phyloP scores from a whole-genome alignment of 2,329 filamentous ascomycete genomes.

The Paradendryphiella salina region DNA sequence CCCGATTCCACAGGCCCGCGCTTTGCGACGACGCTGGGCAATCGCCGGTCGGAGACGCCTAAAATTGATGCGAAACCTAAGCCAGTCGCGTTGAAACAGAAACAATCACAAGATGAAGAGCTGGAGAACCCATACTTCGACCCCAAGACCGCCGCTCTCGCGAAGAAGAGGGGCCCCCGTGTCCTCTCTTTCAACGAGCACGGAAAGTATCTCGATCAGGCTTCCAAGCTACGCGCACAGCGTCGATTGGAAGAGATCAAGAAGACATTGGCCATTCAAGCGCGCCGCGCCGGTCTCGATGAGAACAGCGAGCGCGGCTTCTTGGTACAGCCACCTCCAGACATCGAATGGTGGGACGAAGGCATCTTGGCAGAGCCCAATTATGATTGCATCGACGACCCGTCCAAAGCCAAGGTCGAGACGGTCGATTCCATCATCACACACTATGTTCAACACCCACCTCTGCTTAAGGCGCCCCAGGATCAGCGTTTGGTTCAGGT shows the following conservation, averaged over 20 bases:
- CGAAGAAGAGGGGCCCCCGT: conserved; percentile 63
- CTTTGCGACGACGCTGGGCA: conserved; percentile 60
- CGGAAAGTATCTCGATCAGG: conserved; percentile 96
- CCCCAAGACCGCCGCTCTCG: conserved; percentile 60
- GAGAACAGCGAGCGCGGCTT: conserved; percentile 93
- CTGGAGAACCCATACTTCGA: conserved; percentile 84
- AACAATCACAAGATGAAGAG: conserved; percentile 57
- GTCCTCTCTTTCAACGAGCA: conserved; percentile 90
- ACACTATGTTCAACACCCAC: conserved; percentile 87
- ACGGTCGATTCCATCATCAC: conserved; percentile 86
- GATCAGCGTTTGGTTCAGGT: conserved; percentile 77
- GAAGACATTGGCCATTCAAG: conserved; percentile 83
- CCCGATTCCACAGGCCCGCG: conserved; percentile 54
- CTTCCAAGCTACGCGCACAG: conserved; percentile 83
- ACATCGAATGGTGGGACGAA: conserved; percentile 98
- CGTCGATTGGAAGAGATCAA: conserved; percentile 93
- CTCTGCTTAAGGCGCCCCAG: conserved; percentile 86
- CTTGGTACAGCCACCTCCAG: conserved; percentile 78
- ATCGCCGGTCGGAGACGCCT: conserved; percentile 53
- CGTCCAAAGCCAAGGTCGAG: conserved; percentile 70
- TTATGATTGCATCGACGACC: conserved; percentile 71
- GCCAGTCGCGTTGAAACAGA: conserved; percentile 37
- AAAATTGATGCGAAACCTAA: conserved; percentile 36
- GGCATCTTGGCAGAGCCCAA: conserved; percentile 73
- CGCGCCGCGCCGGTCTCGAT: conserved; percentile 88